Conservation (phyloP, 2,329 filamentous ascomycete species). For the Verticillium albo-atrum region DNA sequence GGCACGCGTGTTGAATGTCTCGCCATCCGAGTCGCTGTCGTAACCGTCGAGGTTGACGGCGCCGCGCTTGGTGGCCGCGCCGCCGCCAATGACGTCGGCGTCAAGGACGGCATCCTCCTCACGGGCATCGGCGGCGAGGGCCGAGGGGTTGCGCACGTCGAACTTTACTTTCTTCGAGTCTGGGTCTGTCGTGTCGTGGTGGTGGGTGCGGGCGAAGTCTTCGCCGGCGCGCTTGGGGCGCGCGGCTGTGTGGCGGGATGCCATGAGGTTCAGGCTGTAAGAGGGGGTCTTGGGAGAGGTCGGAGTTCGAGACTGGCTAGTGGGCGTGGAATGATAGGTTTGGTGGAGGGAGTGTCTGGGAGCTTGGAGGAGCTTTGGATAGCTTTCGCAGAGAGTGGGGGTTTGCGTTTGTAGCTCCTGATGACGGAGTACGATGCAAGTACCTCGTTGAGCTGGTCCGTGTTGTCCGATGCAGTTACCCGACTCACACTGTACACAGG, state of each 20-base stretch:
- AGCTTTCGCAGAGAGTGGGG: conserved; percentile 3
- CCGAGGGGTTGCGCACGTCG: conserved; percentile 90
- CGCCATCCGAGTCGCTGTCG: conserved; percentile 88
- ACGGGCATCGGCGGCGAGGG: conserved; percentile 75
- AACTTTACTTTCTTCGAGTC: conserved; percentile 80
- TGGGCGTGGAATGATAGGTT: background rate
- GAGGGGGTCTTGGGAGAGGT: background rate
- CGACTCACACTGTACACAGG: background rate
- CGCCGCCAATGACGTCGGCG: conserved; percentile 86
- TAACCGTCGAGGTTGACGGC: conserved; percentile 97
- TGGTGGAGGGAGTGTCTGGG: conserved; percentile 2
- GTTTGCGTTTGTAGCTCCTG: background rate
- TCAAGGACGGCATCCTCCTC: conserved; percentile 75
- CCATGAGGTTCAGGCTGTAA: conserved; percentile 33
- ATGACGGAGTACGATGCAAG: background rate
- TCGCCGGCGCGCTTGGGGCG: conserved; percentile 82
- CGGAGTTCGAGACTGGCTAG: background rate
- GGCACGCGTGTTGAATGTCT: conserved; percentile 76
- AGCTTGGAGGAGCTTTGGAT: conserved; percentile 2
- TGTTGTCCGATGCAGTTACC: background rate
- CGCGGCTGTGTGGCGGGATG: conserved; percentile 58
- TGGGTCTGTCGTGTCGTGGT: conserved; percentile 47
- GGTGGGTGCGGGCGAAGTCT: conserved; percentile 71
- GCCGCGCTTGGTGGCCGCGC: conserved; percentile 77
- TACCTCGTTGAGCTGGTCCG: background rate